Evolutionary conservation across 1,284 basidiomycete genomes (phyloP).

Genomic region (Pyrrhoderma noxium): DNA sequence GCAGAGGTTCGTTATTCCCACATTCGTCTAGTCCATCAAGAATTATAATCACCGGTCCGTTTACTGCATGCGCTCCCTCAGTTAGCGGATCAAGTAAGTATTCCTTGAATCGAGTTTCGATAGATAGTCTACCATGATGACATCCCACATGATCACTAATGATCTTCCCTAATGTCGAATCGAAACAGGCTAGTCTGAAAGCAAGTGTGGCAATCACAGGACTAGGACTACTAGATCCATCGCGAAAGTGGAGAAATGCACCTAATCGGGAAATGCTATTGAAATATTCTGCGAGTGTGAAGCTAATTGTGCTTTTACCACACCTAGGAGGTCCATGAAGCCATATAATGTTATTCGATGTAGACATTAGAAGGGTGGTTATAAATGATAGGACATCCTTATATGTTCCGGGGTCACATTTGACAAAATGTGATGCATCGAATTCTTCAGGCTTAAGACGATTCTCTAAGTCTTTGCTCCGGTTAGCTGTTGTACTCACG

Average conservation of each 20-base stretch:
- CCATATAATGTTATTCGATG: neutral
- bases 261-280: neutral
- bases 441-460: neutral
- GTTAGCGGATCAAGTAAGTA: neutral
- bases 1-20: slow-evolving; percentile 9
- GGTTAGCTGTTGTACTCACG: too few species aligned
- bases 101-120: neutral
- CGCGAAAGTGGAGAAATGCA: slow-evolving; percentile 1
- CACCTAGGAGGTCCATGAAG: neutral
- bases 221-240: neutral
- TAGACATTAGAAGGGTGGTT: neutral
- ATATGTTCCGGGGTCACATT: neutral
- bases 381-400: neutral
- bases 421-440: neutral
- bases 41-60: neutral
- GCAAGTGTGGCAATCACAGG: neutral
- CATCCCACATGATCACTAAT: neutral
- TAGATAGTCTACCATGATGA: neutral
- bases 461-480: neutral
- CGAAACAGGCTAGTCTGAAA: neutral
- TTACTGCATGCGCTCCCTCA: too few species aligned
- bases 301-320: neutral
- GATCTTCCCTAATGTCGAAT: neutral
- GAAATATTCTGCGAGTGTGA: neutral
- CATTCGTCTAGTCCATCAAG: slow-evolving; percentile 8